phyloP scores from a whole-genome alignment of 441 rosid genomes.

The Gossypium trilobum region DNA sequence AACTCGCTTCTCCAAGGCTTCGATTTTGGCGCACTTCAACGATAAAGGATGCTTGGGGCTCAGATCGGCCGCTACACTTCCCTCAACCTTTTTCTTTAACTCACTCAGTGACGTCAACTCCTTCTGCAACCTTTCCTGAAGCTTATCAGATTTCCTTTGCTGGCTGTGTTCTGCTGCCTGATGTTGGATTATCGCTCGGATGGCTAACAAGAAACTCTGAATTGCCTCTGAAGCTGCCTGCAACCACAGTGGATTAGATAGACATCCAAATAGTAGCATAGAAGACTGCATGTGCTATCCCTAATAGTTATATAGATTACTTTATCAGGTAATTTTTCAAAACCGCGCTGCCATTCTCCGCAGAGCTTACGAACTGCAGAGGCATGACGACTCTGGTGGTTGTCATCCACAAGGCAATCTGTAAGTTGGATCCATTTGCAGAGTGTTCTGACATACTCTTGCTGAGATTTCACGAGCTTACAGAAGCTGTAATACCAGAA shows the following conservation, averaged over 20 bases:
- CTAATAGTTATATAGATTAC: conserved; percentile 24
- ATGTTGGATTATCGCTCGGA: conserved; percentile 47
- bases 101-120: conserved; percentile 51
- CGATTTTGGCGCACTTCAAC: conserved; percentile 53
- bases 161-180: conserved; percentile 52
- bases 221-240: conserved; percentile 73
- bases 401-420: conserved; percentile 41
- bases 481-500: conserved; percentile 76
- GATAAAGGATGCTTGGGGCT: conserved; percentile 74
- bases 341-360: conserved; percentile 55
- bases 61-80: conserved; percentile 16
- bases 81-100: conserved; percentile 41
- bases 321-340: conserved; percentile 72
- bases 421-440: conserved; percentile 56
- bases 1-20: conserved; percentile 43
- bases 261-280: neutral
- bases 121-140: conserved; percentile 69
- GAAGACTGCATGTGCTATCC: neutral
- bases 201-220: conserved; percentile 52
- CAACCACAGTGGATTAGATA: conserved; percentile 5
- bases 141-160: conserved; percentile 52
- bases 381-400: conserved; percentile 36
- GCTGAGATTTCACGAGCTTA: conserved; percentile 54
- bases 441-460: conserved; percentile 62
- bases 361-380: conserved; percentile 57